Base-by-base conservation (phyloP, 1,284 basidiomycete genomes). In the Thelephora terrestris region DNA sequence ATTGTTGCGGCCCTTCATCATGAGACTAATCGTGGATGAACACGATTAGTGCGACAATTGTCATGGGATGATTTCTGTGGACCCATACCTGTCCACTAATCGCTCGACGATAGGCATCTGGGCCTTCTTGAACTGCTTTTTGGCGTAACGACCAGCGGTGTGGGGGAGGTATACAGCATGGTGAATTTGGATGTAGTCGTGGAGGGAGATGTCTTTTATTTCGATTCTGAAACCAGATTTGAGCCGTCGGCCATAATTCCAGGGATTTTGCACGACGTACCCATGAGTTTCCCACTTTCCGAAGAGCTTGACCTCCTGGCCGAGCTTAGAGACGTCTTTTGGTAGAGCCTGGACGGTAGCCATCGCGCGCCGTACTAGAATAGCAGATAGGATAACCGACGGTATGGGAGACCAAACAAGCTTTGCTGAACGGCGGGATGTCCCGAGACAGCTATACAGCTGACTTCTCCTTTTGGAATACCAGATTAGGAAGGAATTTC, bases 1-100 rank as follows among this genome's bases (percentile, higher is more conserved):
- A 78, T 96, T 99, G 88, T 99, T 99, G 72, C 96, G 93, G 59
- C 96, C 96, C 78, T 99, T 97, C 95, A 99, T 99, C 96, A 99
- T 97, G 68, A 96, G 74, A 66, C 90, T 92, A 59, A 42, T 43
- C 50, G 32, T 47, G 40, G 45, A 35, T 50, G 27, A 23, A 43
- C 47, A 34, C 42, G 16, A 14, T 38, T 53, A n/a, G 43, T 7
- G 47, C 49, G 20, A 16, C 21, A 16, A n/a, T n/a, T 16, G 48
- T n/a, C 10, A 27, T 14, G 21, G 34, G 23, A 17, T 24, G 7
- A 16, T 37, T 44, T 24, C 48, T 36, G 38, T 3, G 39, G 16
- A 25, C 18, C 70, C 82, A 63, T 65, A 92, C 91, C 88, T 89
- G 81, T 98, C 95, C 58, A 99, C 95, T 61, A 99, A 79, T 65